These are phyloP conservation scores for Aureobasidium sp. DNA, from an alignment of 2,329 filamentous ascomycete species.

Conservation along the genomic window DNA sequence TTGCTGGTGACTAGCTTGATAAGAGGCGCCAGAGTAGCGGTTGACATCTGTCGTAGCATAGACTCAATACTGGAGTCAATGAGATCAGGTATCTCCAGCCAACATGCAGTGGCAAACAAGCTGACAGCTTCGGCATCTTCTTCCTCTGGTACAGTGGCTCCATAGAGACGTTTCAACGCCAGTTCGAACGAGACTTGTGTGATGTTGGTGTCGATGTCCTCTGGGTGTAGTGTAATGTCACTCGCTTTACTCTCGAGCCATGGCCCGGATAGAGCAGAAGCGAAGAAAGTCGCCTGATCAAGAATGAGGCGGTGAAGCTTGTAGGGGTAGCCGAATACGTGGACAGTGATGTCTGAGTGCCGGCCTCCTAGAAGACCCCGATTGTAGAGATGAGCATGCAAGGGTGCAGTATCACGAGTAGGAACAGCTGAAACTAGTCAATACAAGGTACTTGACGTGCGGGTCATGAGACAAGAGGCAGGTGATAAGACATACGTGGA, in stretches of 20 bases:
- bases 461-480: neutral
- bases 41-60: conserved; percentile 47
- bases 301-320: conserved; percentile 46
- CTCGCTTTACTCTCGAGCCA: conserved; percentile 46
- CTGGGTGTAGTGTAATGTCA: conserved; percentile 44
- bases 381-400: conserved; percentile 45
- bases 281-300: conserved; percentile 48
- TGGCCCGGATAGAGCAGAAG: conserved; percentile 44
- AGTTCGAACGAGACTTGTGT: conserved; percentile 46
- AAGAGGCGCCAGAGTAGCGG: conserved; percentile 38
- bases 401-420: conserved; percentile 20
- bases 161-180: conserved; percentile 46
- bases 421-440: neutral
- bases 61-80: conserved; percentile 45
- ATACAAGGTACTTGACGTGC: neutral
- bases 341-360: conserved; percentile 46
- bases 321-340: conserved; percentile 45
- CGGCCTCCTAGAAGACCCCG: conserved; percentile 43
- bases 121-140: conserved; percentile 45
- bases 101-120: conserved; percentile 48
- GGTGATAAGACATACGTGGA: conserved; percentile 16
- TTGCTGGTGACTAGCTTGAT: conserved; percentile 47
- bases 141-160: conserved; percentile 38
- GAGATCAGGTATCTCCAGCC: conserved; percentile 50
- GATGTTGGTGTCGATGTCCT: conserved; percentile 46